phyloP scores from a whole-genome alignment of 2,329 filamentous ascomycete species.

The Simplicillium aogashimaense region DNA sequence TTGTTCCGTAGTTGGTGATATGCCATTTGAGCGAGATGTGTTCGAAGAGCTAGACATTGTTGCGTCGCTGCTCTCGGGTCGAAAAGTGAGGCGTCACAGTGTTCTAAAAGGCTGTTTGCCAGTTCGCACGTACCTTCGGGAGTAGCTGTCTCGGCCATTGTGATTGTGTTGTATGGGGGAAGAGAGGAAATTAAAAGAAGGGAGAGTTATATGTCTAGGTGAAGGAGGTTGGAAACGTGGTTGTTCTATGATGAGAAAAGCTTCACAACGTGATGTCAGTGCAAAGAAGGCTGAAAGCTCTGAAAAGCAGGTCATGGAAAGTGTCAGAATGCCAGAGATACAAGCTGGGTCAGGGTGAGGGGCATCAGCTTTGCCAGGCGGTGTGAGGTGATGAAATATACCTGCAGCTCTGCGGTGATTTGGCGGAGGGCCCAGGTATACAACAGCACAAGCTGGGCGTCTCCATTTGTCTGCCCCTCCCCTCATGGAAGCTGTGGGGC shows the following conservation, averaged over 20 bases:
- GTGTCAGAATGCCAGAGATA: conserved; percentile 33
- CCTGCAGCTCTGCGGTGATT: too few species aligned
- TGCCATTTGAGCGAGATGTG: not conserved
- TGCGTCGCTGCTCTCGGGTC: not conserved
- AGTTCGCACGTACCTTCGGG: conserved; percentile 24
- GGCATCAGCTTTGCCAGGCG: too few species aligned
- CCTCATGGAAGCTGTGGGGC: too few species aligned
- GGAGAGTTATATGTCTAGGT: conserved; percentile 7
- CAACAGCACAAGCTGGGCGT: conserved; percentile 1
- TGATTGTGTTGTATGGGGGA: conserved; percentile 5
- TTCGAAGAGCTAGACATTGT: too few species aligned
- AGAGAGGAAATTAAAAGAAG: conserved; percentile 3
- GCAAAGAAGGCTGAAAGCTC: not conserved
- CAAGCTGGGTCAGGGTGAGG: conserved; percentile 11
- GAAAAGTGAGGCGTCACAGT: not conserved
- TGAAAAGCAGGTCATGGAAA: conserved; percentile 19
- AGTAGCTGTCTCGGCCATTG: conserved; percentile 20
- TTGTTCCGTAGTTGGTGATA: not conserved
- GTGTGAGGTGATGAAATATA: too few species aligned
- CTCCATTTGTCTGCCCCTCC: not conserved
- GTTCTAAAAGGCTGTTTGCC: not conserved
- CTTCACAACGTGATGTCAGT: too few species aligned
- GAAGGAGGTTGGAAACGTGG: not conserved
- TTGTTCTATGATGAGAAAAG: not conserved
- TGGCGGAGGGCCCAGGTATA: too few species aligned